A percentile compares a stretch with the other conserved stretches of the same genome.
These are phyloP conservation scores for Stropharia rugosoannulata DNA, from an alignment of 768 basidiomycete genomes.

Conservation along the genomic window DNA sequence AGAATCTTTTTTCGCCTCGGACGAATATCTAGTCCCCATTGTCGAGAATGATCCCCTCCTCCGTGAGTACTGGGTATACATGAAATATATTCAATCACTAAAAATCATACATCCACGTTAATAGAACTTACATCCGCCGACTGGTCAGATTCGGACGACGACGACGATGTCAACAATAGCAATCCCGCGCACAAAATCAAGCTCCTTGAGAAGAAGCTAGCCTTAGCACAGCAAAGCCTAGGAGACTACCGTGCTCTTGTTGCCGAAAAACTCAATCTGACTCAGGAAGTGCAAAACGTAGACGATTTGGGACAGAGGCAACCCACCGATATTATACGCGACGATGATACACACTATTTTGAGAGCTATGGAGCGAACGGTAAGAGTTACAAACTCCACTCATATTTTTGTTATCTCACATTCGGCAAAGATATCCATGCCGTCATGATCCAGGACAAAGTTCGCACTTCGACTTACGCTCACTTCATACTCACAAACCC, in stretches of 20 bases:
- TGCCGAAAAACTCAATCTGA: slow-evolving; percentile 47
- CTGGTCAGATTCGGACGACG: slow-evolving; percentile 80
- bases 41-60: slow-evolving; percentile 88
- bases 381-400: slow-evolving; percentile 27
- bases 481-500: slow-evolving; percentile 87
- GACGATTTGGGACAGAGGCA: slow-evolving; percentile 30
- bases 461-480: slow-evolving; percentile 91
- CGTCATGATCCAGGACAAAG: slow-evolving; percentile 94
- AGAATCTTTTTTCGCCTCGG: slow-evolving; percentile 67
- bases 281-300: slow-evolving; percentile 40
- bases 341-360: slow-evolving; percentile 95
- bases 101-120: slow-evolving; percentile 1
- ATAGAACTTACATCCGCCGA: slow-evolving; percentile 67
- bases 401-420: background rate
- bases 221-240: slow-evolving; percentile 57
- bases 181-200: slow-evolving; percentile 48
- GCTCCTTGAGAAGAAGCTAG: slow-evolving; percentile 61
- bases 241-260: slow-evolving; percentile 62
- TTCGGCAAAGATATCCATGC: slow-evolving; percentile 81
- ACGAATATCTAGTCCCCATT: slow-evolving; percentile 80
- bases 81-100: background rate
- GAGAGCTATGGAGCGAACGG: slow-evolving; percentile 88
- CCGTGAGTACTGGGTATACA: slow-evolving; percentile 51
- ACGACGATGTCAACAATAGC: slow-evolving; percentile 36
- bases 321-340: slow-evolving; percentile 39